Evolutionary conservation across 2,329 filamentous ascomycete genomes (phyloP).

Genomic region (Aspergillus quadrilineatus): DNA sequence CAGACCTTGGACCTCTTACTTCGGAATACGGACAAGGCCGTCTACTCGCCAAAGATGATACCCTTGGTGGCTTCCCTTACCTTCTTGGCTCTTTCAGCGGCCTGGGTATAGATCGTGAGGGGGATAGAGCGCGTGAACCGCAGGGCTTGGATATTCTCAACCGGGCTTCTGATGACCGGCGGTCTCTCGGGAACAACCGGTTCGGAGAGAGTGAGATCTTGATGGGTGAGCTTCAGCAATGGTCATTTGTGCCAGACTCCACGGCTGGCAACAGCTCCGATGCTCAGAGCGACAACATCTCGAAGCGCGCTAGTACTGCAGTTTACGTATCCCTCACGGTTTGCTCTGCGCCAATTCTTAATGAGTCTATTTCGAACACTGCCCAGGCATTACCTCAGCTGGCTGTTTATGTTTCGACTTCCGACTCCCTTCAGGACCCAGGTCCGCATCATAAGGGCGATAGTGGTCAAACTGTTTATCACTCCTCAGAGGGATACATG

Average conservation of each 20-base stretch:
- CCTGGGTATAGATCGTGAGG: conserved; percentile 31
- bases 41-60: conserved; percentile 43
- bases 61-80: conserved; percentile 24
- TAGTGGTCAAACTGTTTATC: conserved; percentile 42
- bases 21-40: conserved; percentile 49
- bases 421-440: conserved; percentile 62
- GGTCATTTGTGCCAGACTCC: conserved; percentile 42
- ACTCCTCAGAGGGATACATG: conserved; percentile 68
- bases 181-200: conserved; percentile 63
- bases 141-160: conserved; percentile 53
- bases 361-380: conserved; percentile 43
- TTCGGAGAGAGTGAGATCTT: conserved; percentile 60
- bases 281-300: conserved; percentile 28
- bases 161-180: conserved; percentile 52
- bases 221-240: conserved; percentile 54
- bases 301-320: conserved; percentile 41
- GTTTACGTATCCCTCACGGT: conserved; percentile 85
- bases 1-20: conserved; percentile 50
- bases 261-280: conserved; percentile 49
- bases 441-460: conserved; percentile 55
- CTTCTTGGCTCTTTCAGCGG: conserved; percentile 32
- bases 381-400: conserved; percentile 65
- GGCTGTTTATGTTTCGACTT: conserved; percentile 72
- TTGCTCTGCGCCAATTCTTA: conserved; percentile 70
- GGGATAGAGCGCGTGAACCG: conserved; percentile 32